Percentiles rank a stretch among this genome's conserved stretches.
Conservation (phyloP, 768 basidiomycete species). For the Tricholoma flavovirens region DNA sequence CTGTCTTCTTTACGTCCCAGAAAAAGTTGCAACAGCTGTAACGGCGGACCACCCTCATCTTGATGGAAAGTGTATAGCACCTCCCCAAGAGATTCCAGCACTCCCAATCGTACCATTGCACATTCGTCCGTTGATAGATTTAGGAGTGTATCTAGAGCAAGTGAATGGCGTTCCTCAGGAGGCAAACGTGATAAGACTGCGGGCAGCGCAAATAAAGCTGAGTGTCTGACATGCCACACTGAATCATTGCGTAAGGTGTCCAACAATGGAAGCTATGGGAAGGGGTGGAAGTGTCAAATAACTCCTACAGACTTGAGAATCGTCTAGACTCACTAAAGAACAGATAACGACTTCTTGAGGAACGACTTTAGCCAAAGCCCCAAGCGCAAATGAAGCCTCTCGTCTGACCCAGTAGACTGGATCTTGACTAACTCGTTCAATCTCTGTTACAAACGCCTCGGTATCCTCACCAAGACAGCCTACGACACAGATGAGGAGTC, state of each 20-base stretch:
- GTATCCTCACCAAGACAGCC: conserved; percentile 52
- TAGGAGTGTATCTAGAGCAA: conserved; percentile 62
- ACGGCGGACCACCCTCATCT: conserved; percentile 61
- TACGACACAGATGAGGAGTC: conserved; percentile 20
- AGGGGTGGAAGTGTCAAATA: conserved; percentile 1
- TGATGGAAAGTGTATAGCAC: conserved; percentile 77
- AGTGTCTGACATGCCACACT: conserved; percentile 81
- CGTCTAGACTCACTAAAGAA: conserved; percentile 47
- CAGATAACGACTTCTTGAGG: conserved; percentile 64
- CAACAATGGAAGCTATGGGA: conserved; percentile 70
- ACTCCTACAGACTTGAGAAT: not conserved
- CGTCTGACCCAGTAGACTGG: conserved; percentile 73
- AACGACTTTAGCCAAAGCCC: conserved; percentile 82
- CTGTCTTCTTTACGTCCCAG: conserved; percentile 51
- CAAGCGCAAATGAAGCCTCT: conserved; percentile 85
- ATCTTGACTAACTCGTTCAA: conserved; percentile 62
- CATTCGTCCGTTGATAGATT: conserved; percentile 60
- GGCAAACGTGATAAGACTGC: conserved; percentile 67
- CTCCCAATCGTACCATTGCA: conserved; percentile 66
- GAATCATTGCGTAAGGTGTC: conserved; percentile 62
- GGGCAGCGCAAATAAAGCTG: conserved; percentile 80
- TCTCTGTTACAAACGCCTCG: conserved; percentile 64
- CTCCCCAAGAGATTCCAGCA: conserved; percentile 85
- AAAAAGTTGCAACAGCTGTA: conserved; percentile 70
- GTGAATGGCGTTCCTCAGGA: conserved; percentile 46